These are phyloP conservation scores for Arthroderma sp. DNA, from an alignment of 2,329 filamentous ascomycete genomes.

Conservation along the genomic window DNA sequence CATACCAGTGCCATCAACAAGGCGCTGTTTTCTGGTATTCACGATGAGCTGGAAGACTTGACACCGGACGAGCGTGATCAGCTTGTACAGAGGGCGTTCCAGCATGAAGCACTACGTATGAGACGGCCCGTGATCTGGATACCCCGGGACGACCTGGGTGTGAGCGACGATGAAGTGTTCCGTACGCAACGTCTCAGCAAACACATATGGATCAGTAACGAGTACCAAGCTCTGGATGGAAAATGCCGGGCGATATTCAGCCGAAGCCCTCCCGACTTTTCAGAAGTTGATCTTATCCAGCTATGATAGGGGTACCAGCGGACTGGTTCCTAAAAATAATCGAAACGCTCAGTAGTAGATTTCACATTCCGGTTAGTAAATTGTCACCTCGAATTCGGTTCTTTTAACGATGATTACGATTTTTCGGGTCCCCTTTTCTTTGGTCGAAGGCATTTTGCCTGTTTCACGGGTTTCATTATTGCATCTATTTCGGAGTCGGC, in stretches of 20 bases:
- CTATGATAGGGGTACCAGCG: conserved; percentile 34
- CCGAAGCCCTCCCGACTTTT: conserved; percentile 77
- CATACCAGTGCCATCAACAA: conserved; percentile 51
- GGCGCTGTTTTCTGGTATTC: conserved; percentile 71
- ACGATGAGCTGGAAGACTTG: conserved; percentile 89
- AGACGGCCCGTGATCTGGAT: conserved; percentile 86
- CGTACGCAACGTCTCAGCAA: conserved; percentile 64
- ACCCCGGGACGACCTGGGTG: conserved; percentile 74
- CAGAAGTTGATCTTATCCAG: conserved; percentile 73
- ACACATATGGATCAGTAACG: conserved; percentile 83
- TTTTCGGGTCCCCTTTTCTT: no score
- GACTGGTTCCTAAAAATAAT: background rate
- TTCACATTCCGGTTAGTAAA: background rate
- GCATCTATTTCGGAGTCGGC: no score
- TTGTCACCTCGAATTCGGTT: no score
- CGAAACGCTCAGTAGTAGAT: background rate
- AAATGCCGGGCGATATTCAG: conserved; percentile 74
- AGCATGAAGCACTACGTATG: conserved; percentile 75
- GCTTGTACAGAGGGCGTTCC: conserved; percentile 76
- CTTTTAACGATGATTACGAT: no score
- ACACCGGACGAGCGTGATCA: conserved; percentile 78
- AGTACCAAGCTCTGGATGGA: conserved; percentile 75
- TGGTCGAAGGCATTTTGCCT: no score
- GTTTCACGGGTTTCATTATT: no score
- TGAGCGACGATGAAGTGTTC: conserved; percentile 81